Evolutionary conservation across 2,329 filamentous ascomycete genomes (phyloP), one percentile per base, ranked within the genome.

Genomic region (Cladosporium cucumerinum): DNA sequence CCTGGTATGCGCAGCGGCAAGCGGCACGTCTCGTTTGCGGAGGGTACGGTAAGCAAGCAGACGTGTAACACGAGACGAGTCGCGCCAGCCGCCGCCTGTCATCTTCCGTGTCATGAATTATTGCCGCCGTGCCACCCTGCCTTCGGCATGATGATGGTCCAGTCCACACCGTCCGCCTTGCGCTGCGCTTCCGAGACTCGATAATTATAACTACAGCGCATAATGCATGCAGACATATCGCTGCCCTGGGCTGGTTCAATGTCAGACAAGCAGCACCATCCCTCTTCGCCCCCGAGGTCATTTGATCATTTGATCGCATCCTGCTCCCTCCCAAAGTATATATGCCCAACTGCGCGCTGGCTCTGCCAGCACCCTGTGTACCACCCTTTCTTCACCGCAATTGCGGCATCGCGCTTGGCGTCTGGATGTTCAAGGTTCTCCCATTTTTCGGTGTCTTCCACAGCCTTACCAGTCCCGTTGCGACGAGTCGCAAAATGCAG

Each of bases 261-360:
- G 54, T 57, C 54, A 57, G 54, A 57, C 54, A 57, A 18, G 21
- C 54, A 34, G 10, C 28, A 57, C n/a, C 54, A 25, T 12, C n/a
- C 54, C 28, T 39, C 54, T 23, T 26, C 54, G 32, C 21, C 25
- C 21, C 32, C 54, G 32, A 18, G 54, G 54, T 57, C 54, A 57
- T 21, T 57, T 57, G 51, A 54, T 39, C 54, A 39, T 21, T 57
- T 57, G 18, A 32, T 54, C 51, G 51, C 26, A 54, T 32, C 30
- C 30, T 32, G 28, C 23, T 26, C 54, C 23, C 54, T 10, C 21
- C 18, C 54, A 57, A 55, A 21, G 54, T 57, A 57, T 57, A 57
- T 57, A 57, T 57, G 54, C 54, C 54, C 54, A 57, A 49, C 58
- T 51, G 58, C 58, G 39, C 58, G 58, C 46, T 61, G 58, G 58